Base-by-base conservation (phyloP, 78 protist genomes). In the Dictyostelium discoideum region DNA sequence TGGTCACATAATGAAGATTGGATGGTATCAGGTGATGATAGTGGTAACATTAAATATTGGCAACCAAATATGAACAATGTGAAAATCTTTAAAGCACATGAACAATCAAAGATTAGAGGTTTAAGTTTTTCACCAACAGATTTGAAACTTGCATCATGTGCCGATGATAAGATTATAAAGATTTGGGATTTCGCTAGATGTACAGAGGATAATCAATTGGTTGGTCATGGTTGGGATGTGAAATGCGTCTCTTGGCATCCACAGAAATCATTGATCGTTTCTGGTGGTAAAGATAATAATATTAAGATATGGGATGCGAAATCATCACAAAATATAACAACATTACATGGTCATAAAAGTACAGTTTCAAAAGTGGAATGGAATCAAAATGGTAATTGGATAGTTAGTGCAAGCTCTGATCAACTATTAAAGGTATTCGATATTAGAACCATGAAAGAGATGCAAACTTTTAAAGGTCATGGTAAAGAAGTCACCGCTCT, bases 161-260 rank as follows among this genome's bases (percentile, higher is more conserved):
- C 98, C 1, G 99, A 98, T 78, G 99, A 98, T 69, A 84, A 69
- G 2, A 40, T 57, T 13, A 24, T 98, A 48, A 98, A 97, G 37
- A 24, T 98, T 22, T 97, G 96, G 97, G 99, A 98, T 50, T 98
- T 98, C 42, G 94, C 95, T 24, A 37, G 86, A n/a, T 82, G 95
- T 24, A 50, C 29, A 13, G 97, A 93, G 85, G 98, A 98, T 37
- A 29, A 24, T 10, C 16, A 67, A 8, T 84, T 98, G 50, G 50
- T 26, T 14, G 99, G 99, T 26, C 99, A 98, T 86, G 99, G 98
- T 37, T 96, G 98, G 97, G 99, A 99, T 76, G 98, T 99, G 14
- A 92, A 94, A 78, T 73, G 96, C 37, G 84, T 83, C 24, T 90
- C 86, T 5, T 99, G 99, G 99, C 99, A 99, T 79, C 99, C 99